Evolutionary conservation across 2,329 filamentous ascomycete species (phyloP).

Genomic region (Alternaria rosae): DNA sequence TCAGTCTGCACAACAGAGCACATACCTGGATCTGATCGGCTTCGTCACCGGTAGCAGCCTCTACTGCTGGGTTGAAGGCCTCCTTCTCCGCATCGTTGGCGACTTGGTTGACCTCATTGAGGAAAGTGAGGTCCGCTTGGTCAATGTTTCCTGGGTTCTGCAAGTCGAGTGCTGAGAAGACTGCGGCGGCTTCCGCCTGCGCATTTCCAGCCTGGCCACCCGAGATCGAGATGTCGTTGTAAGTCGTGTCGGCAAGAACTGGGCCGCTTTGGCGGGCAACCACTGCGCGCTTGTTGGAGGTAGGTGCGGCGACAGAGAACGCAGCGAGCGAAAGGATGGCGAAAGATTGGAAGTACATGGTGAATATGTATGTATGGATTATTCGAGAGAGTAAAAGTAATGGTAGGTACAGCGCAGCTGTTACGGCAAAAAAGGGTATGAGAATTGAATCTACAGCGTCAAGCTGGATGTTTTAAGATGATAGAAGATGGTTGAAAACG

Average conservation of each 20-base stretch:
- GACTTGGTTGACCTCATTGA: slow-evolving; percentile 61
- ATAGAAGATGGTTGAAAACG: slow-evolving; percentile 21
- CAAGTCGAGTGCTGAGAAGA: slow-evolving; percentile 62
- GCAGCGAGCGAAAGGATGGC: slow-evolving; percentile 39
- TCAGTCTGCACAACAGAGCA: background rate
- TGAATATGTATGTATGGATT: slow-evolving; percentile 8
- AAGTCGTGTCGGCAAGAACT: slow-evolving; percentile 42
- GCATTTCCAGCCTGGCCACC: slow-evolving; percentile 62
- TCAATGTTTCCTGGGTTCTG: slow-evolving; percentile 58
- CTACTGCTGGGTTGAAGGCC: slow-evolving; percentile 63
- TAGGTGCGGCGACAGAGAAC: slow-evolving; percentile 35
- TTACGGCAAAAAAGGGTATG: slow-evolving; percentile 16
- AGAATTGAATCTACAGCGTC: slow-evolving; percentile 35
- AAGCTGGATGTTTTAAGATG: slow-evolving; percentile 29
- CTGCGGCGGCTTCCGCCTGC: slow-evolving; percentile 61
- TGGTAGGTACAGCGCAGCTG: slow-evolving; percentile 38
- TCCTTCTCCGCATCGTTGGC: slow-evolving; percentile 64
- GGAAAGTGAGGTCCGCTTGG: slow-evolving; percentile 58
- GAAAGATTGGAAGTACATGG: slow-evolving; percentile 41
- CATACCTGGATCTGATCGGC: slow-evolving; percentile 53
- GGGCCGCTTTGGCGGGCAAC: slow-evolving; percentile 28
- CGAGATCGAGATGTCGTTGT: slow-evolving; percentile 58
- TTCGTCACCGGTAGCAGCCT: slow-evolving; percentile 54
- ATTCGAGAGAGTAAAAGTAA: background rate
- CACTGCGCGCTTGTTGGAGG: slow-evolving; percentile 25